phyloP scores from a whole-genome alignment of 305 asterid species.

The Petunia hybrid region DNA sequence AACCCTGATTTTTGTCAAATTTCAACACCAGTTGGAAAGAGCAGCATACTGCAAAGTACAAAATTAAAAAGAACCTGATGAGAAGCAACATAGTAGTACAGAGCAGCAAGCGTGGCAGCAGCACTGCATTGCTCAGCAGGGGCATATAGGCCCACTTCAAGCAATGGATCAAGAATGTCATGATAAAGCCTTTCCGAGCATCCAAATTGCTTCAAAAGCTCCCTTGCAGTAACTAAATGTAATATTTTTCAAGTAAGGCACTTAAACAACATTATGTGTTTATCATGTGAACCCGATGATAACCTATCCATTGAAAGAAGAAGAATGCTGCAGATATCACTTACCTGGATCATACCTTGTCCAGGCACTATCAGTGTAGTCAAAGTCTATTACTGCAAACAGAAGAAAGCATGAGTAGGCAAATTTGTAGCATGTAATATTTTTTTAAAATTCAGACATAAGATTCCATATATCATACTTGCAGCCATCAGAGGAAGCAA shows the following conservation, averaged over 20 bases:
- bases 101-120: constrained; percentile 64
- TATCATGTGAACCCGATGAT: not conserved
- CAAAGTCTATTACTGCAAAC: constrained; percentile 67
- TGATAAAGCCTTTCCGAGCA: constrained; percentile 61
- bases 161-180: constrained; percentile 55
- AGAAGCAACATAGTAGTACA: constrained; percentile 54
- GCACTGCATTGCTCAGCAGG: constrained; percentile 72
- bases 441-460: constrained; percentile 17
- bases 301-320: constrained; percentile 26
- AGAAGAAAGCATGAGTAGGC: constrained; percentile 30
- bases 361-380: constrained; percentile 66
- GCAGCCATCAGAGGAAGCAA: constrained; percentile 70
- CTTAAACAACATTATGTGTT: not conserved
- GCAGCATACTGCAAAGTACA: not conserved
- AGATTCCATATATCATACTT: constrained; percentile 43
- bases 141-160: constrained; percentile 68
- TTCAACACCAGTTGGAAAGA: not conserved
- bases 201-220: constrained; percentile 60
- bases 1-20: not conserved
- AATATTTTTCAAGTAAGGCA: constrained; percentile 27
- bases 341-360: constrained; percentile 64
- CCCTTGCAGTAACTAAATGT: constrained; percentile 69
- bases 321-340: constrained; percentile 23
- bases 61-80: constrained; percentile 53
- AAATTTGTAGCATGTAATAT: constrained; percentile 8